Base-by-base conservation (phyloP, 306 rosid species). In the Pyrus betulifolia region DNA sequence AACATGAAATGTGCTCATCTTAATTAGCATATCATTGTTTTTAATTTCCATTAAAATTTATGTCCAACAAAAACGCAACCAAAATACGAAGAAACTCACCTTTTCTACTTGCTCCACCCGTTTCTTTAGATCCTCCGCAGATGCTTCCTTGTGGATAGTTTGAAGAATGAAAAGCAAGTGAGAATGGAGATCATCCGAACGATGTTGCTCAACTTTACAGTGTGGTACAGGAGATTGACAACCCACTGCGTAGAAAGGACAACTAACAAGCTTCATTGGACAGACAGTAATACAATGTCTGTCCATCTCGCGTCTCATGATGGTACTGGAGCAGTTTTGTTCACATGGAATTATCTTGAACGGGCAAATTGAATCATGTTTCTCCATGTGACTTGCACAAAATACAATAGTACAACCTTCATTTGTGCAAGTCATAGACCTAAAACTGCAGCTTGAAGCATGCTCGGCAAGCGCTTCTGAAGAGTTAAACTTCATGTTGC, bases 231-330 rank as follows among this genome's bases (percentile, higher is more conserved):
- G 76, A 54, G 88, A 86, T 46, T 82, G 86, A 65, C 98, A 93
- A 67, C 98, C 97, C 70, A 88, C 75, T 11, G 89, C 74, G 84
- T 89, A 84, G 73, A 93, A 93, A 28, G 96, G 93, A 80, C 98
- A 93, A 59, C 87, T 89, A 49, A 89, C 90, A 74, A 93, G 88
- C 88, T 88, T 93, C 98, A 93, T 93, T 17, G 93, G 84, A 86
- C 98, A 93, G 18, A 81, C 82, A 5, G 98, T 91, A 67, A 93
- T 84, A 71, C 98, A 93, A 76, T 93, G 98, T 38, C 93, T 83
- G 78, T 93, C 98, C 98, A 93, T 93, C 25, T 88, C 91, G 2
- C 97, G 91, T 80, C 98, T 88, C 97, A 85, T 88, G 45, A 93
- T 78, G 57, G 3, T 71, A 7, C 59, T 85, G 0, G 88, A 77